Base-by-base conservation (phyloP, 1,139 yeast species). In the Hyphopichia wangnamkhiaoensis region DNA sequence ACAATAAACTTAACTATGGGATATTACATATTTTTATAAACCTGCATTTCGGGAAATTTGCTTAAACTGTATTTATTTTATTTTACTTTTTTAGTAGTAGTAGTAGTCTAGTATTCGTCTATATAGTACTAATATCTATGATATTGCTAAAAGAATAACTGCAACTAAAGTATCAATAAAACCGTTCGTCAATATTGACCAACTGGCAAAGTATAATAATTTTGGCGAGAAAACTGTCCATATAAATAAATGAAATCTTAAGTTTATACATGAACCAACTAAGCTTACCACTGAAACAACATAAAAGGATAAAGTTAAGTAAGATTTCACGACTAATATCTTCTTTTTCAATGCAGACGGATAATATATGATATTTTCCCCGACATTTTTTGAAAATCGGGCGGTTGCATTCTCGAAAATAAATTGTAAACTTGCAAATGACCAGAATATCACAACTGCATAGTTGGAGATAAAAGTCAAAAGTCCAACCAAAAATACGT, bases 191-290 rank as follows among this genome's bases (percentile, higher is more conserved):
- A 80, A 65, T 1, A 79, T 43, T 27, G 76, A 65, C 98, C 98
- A 94, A 2, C 83, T 82, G 1, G 82, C 79, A 47, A 84, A 84
- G 58, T 84, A 93, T 26, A 95, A 74, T 14, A 93, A 62, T 53
- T 90, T 93, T 0, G 98, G 99, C 37, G 96, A 87, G 64, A 93
- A 93, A 4, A 94, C 98, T 2, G 98, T 89, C 98, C 98, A 94
- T 13, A 94, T 85, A 58, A 93, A 93, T 42, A 93, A 70, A 58
- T 93, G 98, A 54, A 83, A 87, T 49, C 96, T 74, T 47, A 91
- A 71, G 20, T 79, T 71, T 39, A 76, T 74, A 56, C 98, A 93
- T 6, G 97, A 84, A 0, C 72, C 66, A 36, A 86, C 58, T 38
- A 91, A 75, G 31, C 75, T 71, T 3, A 79, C 54, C 1, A 88